Evolutionary conservation across 2,329 filamentous ascomycete species (phyloP), one percentile per base, ranked within the genome.

Genomic region (Cladosporium halotolerans): DNA sequence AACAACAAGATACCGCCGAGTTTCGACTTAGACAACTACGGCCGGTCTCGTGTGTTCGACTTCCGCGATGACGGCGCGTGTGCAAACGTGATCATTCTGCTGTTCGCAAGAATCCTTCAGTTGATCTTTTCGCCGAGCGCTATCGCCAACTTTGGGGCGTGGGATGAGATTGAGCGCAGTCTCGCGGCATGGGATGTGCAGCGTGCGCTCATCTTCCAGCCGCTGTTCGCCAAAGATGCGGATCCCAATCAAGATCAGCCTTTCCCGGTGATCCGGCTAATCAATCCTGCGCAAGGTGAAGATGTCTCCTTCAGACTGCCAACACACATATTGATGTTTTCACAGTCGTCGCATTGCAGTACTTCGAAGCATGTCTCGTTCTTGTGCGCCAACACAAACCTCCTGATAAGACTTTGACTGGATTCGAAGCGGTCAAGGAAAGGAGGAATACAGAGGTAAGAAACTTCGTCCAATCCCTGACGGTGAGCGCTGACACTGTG

Each of bases 61-160:
- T 64, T 66, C n/a, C 57, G 60, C 0, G 69, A 73, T 28, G 70
- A 73, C 50, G 66, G 66, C 1, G 66, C 71, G 0, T 70, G 68
- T 52, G 68, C 70, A 1, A 73, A 72, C 39, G 57, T 66, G 7
- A 66, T 71, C 6, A 65, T 73, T 5, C 68, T 70, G 34, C 62
- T 71, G 9, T 73, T 72, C 47, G 71, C 70, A 3, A 66, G 63
- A 32, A 70, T 72, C 2, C 60, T 74, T 5, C 68, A 57, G 28
- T 45, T 60, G 9, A 34, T 57, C 2, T 54, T 60, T 36, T 52
- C 48, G 2, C 36, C 52, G 3, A 16, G 46, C 11, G 52, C 54
- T 11, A 18, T 48, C 5, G 34, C 23, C 19, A 45, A 53, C 7
- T 18, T 45, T 39, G 47, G 44, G 11, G 38, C 41, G 2, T 63